These are phyloP conservation scores for Geotrichum europaeum DNA, from an alignment of 1,139 yeast genomes.

Conservation along the genomic window DNA sequence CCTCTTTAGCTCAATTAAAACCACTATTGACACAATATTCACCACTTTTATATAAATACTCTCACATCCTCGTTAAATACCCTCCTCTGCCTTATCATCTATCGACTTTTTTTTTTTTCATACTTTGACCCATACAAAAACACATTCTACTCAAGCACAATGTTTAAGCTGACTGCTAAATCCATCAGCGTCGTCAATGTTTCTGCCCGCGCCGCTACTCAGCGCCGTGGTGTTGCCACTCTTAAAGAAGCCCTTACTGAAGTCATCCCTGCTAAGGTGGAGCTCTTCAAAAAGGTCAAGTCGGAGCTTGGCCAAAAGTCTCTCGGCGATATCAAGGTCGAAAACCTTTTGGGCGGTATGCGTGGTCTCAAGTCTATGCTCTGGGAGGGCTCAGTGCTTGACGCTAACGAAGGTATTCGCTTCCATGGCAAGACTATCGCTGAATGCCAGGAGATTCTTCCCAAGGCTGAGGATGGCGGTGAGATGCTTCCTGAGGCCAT, in stretches of 20 bases:
- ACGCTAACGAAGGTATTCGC: constrained; percentile 48
- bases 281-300: constrained; percentile 38
- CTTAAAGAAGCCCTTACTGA: constrained; percentile 38
- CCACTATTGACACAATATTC: not conserved
- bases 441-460: constrained; percentile 44
- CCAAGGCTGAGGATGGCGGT: constrained; percentile 48
- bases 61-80: not conserved
- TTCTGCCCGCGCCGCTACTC: not conserved
- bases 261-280: constrained; percentile 41
- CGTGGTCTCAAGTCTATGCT: constrained; percentile 46
- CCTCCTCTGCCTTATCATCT: not conserved
- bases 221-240: constrained; percentile 8
- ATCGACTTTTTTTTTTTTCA: not conserved
- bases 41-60: not conserved
- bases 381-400: constrained; percentile 52
- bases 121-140: not conserved
- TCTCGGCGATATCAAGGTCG: constrained; percentile 44
- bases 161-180: not conserved
- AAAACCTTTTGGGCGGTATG: constrained; percentile 49
- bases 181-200: not conserved
- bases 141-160: not conserved
- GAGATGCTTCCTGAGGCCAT: constrained; percentile 72
- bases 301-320: constrained; percentile 32
- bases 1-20: not conserved
- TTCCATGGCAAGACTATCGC: constrained; percentile 50